Evolutionary conservation across 1,284 basidiomycete genomes (phyloP).

Genomic region (Uromyces viciae-fabae): DNA sequence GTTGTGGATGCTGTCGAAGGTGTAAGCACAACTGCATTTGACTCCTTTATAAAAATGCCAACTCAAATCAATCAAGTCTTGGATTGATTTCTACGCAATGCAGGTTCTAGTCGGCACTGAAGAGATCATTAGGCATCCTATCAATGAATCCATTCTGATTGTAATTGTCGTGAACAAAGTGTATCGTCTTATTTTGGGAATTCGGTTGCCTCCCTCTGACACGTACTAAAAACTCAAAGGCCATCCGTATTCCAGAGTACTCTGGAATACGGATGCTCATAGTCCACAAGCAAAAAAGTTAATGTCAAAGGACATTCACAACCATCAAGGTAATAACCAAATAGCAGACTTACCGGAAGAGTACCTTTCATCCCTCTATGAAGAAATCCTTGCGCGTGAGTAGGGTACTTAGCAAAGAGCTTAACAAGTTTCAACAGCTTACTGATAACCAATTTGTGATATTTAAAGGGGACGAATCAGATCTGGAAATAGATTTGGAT

Average conservation of each 20-base stretch:
- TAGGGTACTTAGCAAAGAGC: too few relatives aligned
- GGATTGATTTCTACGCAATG: background rate
- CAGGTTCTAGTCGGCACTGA: constrained; percentile 87
- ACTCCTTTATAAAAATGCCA: background rate
- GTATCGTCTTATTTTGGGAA: constrained; percentile 90
- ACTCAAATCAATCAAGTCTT: background rate
- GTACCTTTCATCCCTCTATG: too few relatives aligned
- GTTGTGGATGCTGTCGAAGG: constrained; percentile 96
- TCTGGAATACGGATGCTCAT: too few relatives aligned
- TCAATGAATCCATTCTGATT: constrained; percentile 83
- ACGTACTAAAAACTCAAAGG: constrained; percentile 98
- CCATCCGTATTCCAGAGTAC: too few relatives aligned
- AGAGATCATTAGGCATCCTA: constrained; percentile 74
- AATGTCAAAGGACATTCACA: too few relatives aligned
- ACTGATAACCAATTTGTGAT: too few relatives aligned
- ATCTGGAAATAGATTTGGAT: constrained; percentile 55
- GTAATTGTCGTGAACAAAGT: constrained; percentile 98
- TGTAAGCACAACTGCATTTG: constrained; percentile 59
- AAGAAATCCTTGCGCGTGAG: too few relatives aligned
- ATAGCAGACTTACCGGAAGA: too few relatives aligned
- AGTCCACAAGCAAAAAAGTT: too few relatives aligned
- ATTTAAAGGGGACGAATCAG: constrained; percentile 60
- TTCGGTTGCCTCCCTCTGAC: constrained; percentile 89
- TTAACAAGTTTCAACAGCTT: too few relatives aligned
- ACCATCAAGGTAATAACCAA: too few relatives aligned